A percentile compares a stretch with the other conserved stretches of the same genome.
Evolutionary conservation across 2,329 filamentous ascomycete species (phyloP).

Genomic region (Cryphonectria japonica): DNA sequence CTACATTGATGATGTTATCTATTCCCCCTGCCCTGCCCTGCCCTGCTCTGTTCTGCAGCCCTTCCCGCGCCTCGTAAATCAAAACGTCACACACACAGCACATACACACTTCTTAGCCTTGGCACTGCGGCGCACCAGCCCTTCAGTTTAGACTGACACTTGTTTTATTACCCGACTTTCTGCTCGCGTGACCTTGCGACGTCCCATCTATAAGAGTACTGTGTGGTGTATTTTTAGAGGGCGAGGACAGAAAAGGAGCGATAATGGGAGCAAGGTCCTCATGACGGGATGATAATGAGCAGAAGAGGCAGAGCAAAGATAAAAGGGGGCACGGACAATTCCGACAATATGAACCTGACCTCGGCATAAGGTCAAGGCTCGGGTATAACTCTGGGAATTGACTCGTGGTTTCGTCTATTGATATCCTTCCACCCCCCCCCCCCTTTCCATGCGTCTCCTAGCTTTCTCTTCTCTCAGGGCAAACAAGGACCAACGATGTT

Average conservation of each 20-base stretch:
- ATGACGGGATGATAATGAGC: not conserved
- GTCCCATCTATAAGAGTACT: not conserved
- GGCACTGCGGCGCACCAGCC: too few species aligned
- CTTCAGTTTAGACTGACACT: too few species aligned
- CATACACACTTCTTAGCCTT: too few species aligned
- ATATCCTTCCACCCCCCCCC: not conserved
- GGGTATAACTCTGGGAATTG: not conserved
- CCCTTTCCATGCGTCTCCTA: not conserved
- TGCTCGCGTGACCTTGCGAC: too few species aligned
- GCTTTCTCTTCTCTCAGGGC: not conserved
- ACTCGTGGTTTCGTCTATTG: not conserved
- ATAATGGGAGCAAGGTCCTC: not conserved
- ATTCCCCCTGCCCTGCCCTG: too few species aligned
- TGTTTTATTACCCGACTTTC: too few species aligned
- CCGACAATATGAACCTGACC: not conserved
- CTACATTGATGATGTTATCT: too few species aligned
- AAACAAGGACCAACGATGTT: not conserved
- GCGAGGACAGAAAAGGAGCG: not conserved
- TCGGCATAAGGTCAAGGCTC: slow-evolving; percentile 1
- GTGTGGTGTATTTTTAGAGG: too few species aligned
- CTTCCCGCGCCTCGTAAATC: too few species aligned
- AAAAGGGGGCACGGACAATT: not conserved
- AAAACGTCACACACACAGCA: too few species aligned
- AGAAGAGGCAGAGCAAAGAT: not conserved
- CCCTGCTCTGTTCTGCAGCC: too few species aligned